Evolutionary conservation across 2,329 filamentous ascomycete genomes (phyloP).

Genomic region (Salinomyces thailandicus): DNA sequence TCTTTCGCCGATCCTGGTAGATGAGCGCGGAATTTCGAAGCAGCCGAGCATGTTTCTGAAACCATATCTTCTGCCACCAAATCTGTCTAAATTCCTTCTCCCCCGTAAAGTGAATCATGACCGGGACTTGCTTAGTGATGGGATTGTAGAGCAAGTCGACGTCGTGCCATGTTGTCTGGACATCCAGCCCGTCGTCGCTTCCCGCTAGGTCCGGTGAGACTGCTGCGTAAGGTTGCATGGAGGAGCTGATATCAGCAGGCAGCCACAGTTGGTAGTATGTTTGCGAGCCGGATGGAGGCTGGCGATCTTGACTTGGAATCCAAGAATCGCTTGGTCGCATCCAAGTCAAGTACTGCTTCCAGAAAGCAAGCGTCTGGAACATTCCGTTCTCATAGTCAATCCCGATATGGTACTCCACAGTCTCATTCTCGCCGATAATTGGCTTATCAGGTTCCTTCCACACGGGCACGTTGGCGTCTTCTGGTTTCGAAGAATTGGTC

Average conservation of each 20-base stretch:
- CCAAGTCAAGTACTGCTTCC: constrained; percentile 21
- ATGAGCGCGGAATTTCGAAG: neutral
- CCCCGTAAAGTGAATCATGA: constrained; percentile 21
- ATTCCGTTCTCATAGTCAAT: constrained; percentile 38
- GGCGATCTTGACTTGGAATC: constrained; percentile 1
- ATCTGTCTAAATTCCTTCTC: constrained; percentile 19
- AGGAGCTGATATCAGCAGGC: constrained; percentile 1
- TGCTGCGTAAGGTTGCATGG: constrained; percentile 4
- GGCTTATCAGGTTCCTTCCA: constrained; percentile 9
- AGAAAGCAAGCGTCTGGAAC: constrained; percentile 33
- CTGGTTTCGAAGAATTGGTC: constrained; percentile 14
- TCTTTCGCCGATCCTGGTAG: neutral
- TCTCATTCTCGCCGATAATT: constrained; percentile 22
- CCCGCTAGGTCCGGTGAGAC: neutral
- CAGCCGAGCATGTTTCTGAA: constrained; percentile 12
- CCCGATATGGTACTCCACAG: constrained; percentile 35
- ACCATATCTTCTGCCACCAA: constrained; percentile 26
- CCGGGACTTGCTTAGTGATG: constrained; percentile 17
- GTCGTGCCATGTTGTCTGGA: constrained; percentile 12
- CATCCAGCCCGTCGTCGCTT: constrained; percentile 1
- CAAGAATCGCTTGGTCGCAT: constrained; percentile 18
- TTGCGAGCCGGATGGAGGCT: constrained; percentile 3
- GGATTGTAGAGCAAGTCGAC: constrained; percentile 19
- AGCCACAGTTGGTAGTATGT: constrained; percentile 3
- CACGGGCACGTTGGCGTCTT: constrained; percentile 10